phyloP scores from a whole-genome alignment of 1,284 basidiomycete species.

The Fomitopsis pinicola region DNA sequence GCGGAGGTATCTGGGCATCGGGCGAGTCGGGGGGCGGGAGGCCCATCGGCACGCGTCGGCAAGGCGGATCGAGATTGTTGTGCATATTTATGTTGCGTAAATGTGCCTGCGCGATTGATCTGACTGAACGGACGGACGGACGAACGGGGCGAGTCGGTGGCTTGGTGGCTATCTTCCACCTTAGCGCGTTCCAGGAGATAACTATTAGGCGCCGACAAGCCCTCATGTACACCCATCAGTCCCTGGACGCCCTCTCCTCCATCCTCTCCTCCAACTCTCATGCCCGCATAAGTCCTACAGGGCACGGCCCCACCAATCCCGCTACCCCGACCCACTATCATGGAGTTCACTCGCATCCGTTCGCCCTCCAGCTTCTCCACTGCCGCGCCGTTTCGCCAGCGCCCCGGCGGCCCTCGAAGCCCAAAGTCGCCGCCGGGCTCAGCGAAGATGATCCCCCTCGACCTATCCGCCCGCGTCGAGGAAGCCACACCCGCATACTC shows the following conservation, averaged over 20 bases:
- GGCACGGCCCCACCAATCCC: not conserved
- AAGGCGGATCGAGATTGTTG: not conserved
- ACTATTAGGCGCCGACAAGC: not conserved
- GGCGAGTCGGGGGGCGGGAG: not conserved
- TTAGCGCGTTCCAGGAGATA: not conserved
- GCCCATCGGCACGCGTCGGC: not conserved
- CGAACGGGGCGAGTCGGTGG: not conserved
- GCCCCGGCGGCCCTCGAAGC: slow-evolving; percentile 20
- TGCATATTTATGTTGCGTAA: not conserved
- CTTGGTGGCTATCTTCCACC: not conserved
- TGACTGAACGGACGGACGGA: not conserved
- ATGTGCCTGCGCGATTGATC: not conserved
- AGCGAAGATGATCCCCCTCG: slow-evolving; percentile 18
- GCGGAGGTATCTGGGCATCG: not conserved
- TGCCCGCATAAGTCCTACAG: slow-evolving; percentile 11
- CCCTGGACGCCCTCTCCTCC: slow-evolving; percentile 1
- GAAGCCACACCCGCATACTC: slow-evolving; percentile 13
- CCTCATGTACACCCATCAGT: slow-evolving; percentile 7
- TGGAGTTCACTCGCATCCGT: slow-evolving; percentile 19
- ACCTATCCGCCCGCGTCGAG: slow-evolving; percentile 17
- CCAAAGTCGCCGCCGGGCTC: slow-evolving; percentile 10
- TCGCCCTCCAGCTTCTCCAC: slow-evolving; percentile 13
- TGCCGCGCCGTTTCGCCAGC: slow-evolving; percentile 9
- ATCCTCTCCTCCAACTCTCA: slow-evolving; percentile 13
- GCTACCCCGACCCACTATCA: slow-evolving; percentile 3